A percentile compares a stretch with the other conserved stretches of the same genome.
phyloP scores from a whole-genome alignment of 495 filamentous ascomycete genomes.

The Parathielavia hyrcaniae region DNA sequence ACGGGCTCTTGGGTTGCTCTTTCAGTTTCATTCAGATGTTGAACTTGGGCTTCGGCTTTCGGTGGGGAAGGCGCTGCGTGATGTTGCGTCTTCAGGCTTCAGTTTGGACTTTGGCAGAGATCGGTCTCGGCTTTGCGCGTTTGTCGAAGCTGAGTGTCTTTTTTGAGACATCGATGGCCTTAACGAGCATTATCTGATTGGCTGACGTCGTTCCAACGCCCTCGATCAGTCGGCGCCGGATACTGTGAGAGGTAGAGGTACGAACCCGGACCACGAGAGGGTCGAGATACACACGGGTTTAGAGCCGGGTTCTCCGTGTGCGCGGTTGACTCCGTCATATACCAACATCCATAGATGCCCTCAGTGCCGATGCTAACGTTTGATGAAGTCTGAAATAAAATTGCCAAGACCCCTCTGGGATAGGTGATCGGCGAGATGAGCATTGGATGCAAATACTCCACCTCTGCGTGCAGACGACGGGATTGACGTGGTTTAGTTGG shows the following conservation, averaged over 20 bases:
- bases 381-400: background rate
- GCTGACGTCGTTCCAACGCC: background rate
- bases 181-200: too few relatives aligned
- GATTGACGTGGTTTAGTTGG: background rate
- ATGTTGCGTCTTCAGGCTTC: background rate
- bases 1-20: background rate
- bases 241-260: background rate
- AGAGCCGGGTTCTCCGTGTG: background rate
- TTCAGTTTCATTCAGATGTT: background rate
- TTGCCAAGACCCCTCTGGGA: background rate
- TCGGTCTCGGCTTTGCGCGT: too few relatives aligned
- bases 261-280: too few relatives aligned
- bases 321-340: background rate
- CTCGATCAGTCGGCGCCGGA: background rate
- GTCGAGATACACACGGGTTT: background rate
- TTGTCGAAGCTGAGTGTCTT: too few relatives aligned
- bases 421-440: background rate
- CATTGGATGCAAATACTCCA: too few relatives aligned
- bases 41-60: background rate
- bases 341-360: too few relatives aligned
- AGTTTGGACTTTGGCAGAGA: background rate
- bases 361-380: background rate
- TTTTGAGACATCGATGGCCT: background rate
- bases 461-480: background rate
- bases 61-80: background rate